Evolutionary conservation across 75 land plant species (phyloP).

Genomic region (Cupressus sempervirens): DNA sequence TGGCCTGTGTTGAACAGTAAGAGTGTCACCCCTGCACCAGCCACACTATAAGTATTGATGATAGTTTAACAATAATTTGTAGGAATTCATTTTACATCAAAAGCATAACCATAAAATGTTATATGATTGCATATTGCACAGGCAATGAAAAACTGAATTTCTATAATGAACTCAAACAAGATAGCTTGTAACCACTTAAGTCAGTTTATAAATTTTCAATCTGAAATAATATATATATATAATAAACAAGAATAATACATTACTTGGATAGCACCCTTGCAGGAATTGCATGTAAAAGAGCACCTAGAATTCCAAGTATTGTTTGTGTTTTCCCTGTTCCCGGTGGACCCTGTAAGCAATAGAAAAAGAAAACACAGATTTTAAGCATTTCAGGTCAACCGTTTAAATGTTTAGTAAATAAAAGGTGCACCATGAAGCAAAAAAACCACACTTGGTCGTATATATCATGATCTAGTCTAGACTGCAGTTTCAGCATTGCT

Average conservation of each 20-base stretch:
- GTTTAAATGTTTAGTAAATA: neutral
- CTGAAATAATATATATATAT: no score
- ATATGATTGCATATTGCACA: neutral
- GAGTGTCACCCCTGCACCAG: constrained; percentile 20
- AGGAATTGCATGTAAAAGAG: constrained; percentile 84
- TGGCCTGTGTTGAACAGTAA: constrained; percentile 19
- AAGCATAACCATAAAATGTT: neutral
- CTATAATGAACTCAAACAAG: neutral
- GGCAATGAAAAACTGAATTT: neutral
- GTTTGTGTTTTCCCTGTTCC: constrained; percentile 99
- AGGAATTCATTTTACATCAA: neutral
- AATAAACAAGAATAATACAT: neutral
- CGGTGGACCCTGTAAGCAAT: constrained; percentile 78
- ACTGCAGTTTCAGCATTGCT: neutral
- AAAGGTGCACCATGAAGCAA: neutral
- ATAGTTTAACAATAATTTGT: neutral
- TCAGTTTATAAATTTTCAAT: neutral
- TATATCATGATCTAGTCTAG: neutral
- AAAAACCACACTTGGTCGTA: neutral
- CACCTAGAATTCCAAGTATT: constrained; percentile 93
- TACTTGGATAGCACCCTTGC: constrained; percentile 63
- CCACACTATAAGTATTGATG: neutral
- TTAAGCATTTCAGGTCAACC: neutral
- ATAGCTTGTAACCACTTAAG: neutral
- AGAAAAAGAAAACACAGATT: neutral